These are phyloP conservation scores for Leptomonas seymouri DNA, from an alignment of 208 protist species.

Conservation along the genomic window DNA sequence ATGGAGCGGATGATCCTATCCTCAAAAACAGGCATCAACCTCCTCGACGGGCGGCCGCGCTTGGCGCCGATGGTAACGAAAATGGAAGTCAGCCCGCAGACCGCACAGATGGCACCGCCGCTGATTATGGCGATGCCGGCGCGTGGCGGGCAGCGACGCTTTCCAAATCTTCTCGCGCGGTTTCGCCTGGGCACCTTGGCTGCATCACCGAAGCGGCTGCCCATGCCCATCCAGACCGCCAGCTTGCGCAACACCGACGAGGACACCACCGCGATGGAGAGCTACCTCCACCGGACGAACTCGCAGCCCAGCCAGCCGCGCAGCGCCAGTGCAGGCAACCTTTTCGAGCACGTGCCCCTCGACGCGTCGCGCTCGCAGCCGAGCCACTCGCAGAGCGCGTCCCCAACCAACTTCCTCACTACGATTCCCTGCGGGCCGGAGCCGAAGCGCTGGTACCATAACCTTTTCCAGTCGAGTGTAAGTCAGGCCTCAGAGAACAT, in stretches of 20 bases:
- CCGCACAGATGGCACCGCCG: slow-evolving; percentile 23
- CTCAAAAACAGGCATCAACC: slow-evolving; percentile 54
- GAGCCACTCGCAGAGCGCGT: not conserved
- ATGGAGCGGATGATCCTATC: slow-evolving; percentile 84
- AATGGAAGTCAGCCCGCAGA: slow-evolving; percentile 7
- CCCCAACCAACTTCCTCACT: slow-evolving; percentile 2
- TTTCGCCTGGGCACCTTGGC: not conserved
- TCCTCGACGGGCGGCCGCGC: slow-evolving; percentile 42
- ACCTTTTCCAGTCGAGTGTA: slow-evolving; percentile 11
- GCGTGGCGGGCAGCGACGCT: not conserved
- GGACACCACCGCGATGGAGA: slow-evolving; percentile 39
- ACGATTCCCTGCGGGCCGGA: slow-evolving; percentile 15
- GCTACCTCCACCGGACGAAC: slow-evolving; percentile 29
- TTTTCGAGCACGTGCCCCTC: not conserved
- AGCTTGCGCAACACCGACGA: slow-evolving; percentile 23
- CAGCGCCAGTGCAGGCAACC: slow-evolving; percentile 6
- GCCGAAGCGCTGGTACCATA: slow-evolving; percentile 4
- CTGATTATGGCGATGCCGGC: slow-evolving; percentile 25
- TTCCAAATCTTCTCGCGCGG: not conserved
- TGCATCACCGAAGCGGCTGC: slow-evolving; percentile 7
- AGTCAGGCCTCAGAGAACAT: slow-evolving; percentile 12
- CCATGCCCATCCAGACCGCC: slow-evolving; percentile 12
- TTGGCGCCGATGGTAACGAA: not conserved
- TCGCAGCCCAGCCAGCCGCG: slow-evolving; percentile 9
- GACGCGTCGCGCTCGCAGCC: slow-evolving; percentile 6